A percentile compares a stretch with the other conserved stretches of the same genome.
phyloP scores from a whole-genome alignment of 805 yeast species.

The Hemisphaericaspora nanyangensis region DNA sequence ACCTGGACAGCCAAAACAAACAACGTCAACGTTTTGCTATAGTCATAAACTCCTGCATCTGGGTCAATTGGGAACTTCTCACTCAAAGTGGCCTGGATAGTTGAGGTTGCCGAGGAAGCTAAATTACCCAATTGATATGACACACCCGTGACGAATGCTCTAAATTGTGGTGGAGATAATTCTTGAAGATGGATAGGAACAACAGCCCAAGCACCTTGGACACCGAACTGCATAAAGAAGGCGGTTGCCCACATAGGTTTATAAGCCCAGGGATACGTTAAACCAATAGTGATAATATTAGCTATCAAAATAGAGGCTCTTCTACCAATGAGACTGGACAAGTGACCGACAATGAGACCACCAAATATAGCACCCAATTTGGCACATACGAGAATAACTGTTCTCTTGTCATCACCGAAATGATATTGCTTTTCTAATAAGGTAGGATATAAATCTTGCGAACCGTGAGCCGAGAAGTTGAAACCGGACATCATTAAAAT shows the following conservation, averaged over 20 bases:
- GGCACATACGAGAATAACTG: constrained; percentile 59
- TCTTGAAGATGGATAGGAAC: constrained; percentile 63
- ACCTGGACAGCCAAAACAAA: constrained; percentile 62
- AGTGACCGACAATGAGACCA: constrained; percentile 56
- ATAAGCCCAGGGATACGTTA: constrained; percentile 61
- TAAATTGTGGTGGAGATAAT: constrained; percentile 46
- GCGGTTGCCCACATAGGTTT: constrained; percentile 2
- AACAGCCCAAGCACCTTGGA: constrained; percentile 74
- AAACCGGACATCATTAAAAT: constrained; percentile 57
- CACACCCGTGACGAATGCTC: constrained; percentile 58
- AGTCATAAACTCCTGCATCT: constrained; percentile 43
- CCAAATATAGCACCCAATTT: constrained; percentile 68
- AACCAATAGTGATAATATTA: constrained; percentile 51
- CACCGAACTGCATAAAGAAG: constrained; percentile 60
- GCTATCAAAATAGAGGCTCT: constrained; percentile 51
- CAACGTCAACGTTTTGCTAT: constrained; percentile 66
- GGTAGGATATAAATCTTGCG: constrained; percentile 71
- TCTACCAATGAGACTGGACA: constrained; percentile 56
- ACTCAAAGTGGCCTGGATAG: constrained; percentile 63
- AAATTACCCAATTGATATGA: constrained; percentile 71
- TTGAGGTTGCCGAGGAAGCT: constrained; percentile 65
- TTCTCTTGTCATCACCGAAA: constrained; percentile 42
- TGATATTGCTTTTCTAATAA: constrained; percentile 50
- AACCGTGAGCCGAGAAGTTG: constrained; percentile 70
- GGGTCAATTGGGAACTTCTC: constrained; percentile 52